These are phyloP conservation scores for Lentinula detonsa DNA, from an alignment of 768 basidiomycete genomes.

Conservation along the genomic window DNA sequence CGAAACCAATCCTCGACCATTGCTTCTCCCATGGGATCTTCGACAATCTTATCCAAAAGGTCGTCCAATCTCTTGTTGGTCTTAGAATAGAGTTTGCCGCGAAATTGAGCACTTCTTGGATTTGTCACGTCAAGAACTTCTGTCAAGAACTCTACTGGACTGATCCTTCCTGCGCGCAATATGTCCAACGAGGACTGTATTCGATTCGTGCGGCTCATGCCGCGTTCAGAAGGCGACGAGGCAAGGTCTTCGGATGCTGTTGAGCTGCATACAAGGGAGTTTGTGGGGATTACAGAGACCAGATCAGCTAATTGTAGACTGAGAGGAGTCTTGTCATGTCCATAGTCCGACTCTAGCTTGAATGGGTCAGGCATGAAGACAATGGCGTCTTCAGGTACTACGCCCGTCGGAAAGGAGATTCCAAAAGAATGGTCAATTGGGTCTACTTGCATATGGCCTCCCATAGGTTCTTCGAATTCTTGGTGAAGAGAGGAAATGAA, in stretches of 20 bases:
- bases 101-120: background rate
- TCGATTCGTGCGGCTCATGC: background rate
- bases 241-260: background rate
- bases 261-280: background rate
- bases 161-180: slow-evolving; percentile 3
- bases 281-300: background rate
- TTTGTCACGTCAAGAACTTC: background rate
- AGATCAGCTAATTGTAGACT: background rate
- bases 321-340: background rate
- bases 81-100: slow-evolving; percentile 3
- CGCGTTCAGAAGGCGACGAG: background rate
- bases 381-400: background rate
- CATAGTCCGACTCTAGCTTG: background rate
- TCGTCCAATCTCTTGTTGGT: background rate
- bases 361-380: background rate
- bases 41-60: slow-evolving; percentile 1
- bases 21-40: background rate
- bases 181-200: background rate
- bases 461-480: background rate
- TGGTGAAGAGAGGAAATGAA: background rate
- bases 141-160: background rate
- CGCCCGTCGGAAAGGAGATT: background rate
- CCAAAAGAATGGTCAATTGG: background rate
- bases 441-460: background rate
- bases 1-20: slow-evolving; percentile 1